Evolutionary conservation across 2,329 filamentous ascomycete genomes (phyloP).

Genomic region (Bipolaris gigantea): DNA sequence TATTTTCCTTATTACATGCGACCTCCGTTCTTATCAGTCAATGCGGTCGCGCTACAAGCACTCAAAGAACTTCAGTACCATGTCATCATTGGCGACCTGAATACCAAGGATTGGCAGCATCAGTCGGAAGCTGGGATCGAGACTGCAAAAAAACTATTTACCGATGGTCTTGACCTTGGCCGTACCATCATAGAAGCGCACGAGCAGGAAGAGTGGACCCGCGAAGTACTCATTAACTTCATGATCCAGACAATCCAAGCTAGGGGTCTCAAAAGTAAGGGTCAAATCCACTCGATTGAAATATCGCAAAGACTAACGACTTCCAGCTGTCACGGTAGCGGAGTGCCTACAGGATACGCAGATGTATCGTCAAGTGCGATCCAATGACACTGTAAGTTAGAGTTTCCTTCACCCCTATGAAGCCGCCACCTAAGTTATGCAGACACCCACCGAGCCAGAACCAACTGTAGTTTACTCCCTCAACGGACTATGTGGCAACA

Average conservation of each 20-base stretch:
- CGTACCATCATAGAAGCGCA: conserved; percentile 13
- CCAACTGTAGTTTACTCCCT: conserved; percentile 8
- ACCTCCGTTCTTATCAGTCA: conserved; percentile 43
- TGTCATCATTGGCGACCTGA: conserved; percentile 60
- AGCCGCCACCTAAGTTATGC: background rate
- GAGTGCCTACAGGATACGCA: conserved; percentile 9
- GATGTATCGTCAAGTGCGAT: conserved; percentile 5
- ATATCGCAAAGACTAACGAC: background rate
- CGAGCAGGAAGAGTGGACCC: conserved; percentile 11
- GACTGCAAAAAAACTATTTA: conserved; percentile 55
- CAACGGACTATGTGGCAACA: conserved; percentile 13
- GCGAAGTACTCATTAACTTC: conserved; percentile 11
- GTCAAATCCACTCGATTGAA: background rate
- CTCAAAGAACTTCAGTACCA: conserved; percentile 54
- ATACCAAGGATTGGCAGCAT: conserved; percentile 61
- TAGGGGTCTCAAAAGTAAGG: conserved; percentile 7
- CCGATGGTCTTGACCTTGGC: conserved; percentile 5
- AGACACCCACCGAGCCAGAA: background rate
- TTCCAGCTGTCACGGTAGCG: conserved; percentile 6
- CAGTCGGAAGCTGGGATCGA: conserved; percentile 48
- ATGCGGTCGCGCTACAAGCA: conserved; percentile 36
- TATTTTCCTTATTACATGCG: conserved; percentile 55
- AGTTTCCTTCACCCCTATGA: background rate
- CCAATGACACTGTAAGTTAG: background rate
- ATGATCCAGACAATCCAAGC: conserved; percentile 7